Base-by-base conservation (phyloP, 768 basidiomycete genomes). In the Lactarius evosmus region DNA sequence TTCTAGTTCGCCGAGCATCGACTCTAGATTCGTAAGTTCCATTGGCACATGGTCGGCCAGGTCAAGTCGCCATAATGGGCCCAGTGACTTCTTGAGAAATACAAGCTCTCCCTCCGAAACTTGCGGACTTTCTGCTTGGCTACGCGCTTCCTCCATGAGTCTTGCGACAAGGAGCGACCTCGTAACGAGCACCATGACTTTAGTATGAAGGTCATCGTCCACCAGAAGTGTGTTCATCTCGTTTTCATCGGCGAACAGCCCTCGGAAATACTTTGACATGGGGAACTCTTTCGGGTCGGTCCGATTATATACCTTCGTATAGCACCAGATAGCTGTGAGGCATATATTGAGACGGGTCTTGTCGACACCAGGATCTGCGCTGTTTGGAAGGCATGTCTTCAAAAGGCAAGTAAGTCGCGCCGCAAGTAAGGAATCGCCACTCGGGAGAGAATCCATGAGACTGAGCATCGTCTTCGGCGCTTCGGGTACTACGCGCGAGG, bases 311-410 rank as follows among this genome's bases (percentile, higher is more conserved):
- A 29, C 51, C 9, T 33, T 29, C 27, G 29, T 29, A 29, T 53
- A 53, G 17, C 32, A 53, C 51, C 51, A 53, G 27, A 53, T 29
- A 9, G 51, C 32, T 3, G 51, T 53, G 51, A 53, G 51, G 51
- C 51, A 53, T 12, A 33, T 29, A 29, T 33, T 3, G 14, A 53
- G 27, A 33, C 51, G 51, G 7, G 8, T 53, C 29, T 33, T 29
- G 32, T 29, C 27, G 51, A 33, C 29, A 16, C 32, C 11, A 12
- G 51, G 51, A 16, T 53, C 51, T 4, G 32, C 6, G 16, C 27
- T 33, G 51, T 4, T 33, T 30, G 51, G 27, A 5, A 53, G 29
- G 51, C 51, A 53, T 30, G 51, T 53, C 27, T 33, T 29, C 14
- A 53, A 12, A 29, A 53, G 51, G 19, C 51, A 16, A 17, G 17